phyloP scores from a whole-genome alignment of 805 yeast genomes.

The Blastobotrys peoriensis region DNA sequence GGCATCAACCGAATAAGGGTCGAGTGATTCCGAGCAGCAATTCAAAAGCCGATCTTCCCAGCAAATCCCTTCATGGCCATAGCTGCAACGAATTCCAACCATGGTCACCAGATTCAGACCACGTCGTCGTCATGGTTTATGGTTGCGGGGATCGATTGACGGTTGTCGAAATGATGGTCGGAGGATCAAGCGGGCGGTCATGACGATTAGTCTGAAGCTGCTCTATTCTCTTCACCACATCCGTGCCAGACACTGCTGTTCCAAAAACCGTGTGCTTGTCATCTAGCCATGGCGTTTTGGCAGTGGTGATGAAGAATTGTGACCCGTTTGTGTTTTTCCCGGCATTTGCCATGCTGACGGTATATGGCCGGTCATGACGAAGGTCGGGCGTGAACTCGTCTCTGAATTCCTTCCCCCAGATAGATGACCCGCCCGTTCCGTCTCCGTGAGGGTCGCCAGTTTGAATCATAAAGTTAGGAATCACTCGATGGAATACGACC shows the following conservation, averaged over 20 bases:
- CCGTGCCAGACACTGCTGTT: slow-evolving; percentile 43
- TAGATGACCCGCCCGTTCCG: slow-evolving; percentile 37
- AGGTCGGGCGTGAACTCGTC: slow-evolving; percentile 44
- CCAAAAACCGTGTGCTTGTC: slow-evolving; percentile 57
- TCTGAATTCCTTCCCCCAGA: slow-evolving; percentile 35
- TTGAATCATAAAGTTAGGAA: slow-evolving; percentile 54
- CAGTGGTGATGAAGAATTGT: slow-evolving; percentile 56
- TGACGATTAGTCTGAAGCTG: slow-evolving; percentile 39
- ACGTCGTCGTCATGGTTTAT: too few species aligned
- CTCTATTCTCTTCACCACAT: slow-evolving; percentile 45
- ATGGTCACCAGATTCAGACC: too few species aligned
- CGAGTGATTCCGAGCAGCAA: too few species aligned
- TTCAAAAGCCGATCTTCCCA: too few species aligned
- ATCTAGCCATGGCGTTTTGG: slow-evolving; percentile 47
- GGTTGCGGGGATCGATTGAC: too few species aligned
- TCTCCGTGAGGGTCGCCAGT: slow-evolving; percentile 50
- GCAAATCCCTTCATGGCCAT: too few species aligned
- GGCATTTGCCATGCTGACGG: slow-evolving; percentile 57
- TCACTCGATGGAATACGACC: slow-evolving; percentile 35
- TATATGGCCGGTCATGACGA: slow-evolving; percentile 47
- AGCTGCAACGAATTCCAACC: too few species aligned
- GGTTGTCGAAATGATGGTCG: slow-evolving; percentile 22
- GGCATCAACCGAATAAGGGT: too few species aligned
- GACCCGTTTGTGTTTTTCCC: slow-evolving; percentile 56
- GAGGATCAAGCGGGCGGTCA: slow-evolving; percentile 42